phyloP scores from a whole-genome alignment of 1,139 yeast genomes.

The Saccharomyces hybrid region DNA sequence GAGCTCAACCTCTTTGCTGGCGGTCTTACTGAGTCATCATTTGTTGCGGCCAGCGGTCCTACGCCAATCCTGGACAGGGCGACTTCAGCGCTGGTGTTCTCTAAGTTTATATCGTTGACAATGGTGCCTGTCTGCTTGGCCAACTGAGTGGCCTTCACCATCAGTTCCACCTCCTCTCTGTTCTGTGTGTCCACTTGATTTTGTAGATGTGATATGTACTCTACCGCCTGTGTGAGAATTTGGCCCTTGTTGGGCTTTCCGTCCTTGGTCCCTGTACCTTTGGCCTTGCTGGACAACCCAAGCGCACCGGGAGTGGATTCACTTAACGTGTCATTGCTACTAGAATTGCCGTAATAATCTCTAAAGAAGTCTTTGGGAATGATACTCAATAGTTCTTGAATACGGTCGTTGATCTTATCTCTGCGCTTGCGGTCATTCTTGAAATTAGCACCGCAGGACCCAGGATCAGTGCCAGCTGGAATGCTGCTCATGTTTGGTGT shows the following conservation, averaged over 20 bases:
- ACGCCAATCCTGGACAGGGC: conserved; percentile 75
- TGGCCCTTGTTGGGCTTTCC: conserved; percentile 94
- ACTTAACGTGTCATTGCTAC: conserved; percentile 33
- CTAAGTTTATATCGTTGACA: conserved; percentile 39
- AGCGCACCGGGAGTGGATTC: conserved; percentile 65
- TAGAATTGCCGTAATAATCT: conserved; percentile 21
- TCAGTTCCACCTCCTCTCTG: conserved; percentile 67
- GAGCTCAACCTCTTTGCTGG: conserved; percentile 22
- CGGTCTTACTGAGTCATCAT: conserved; percentile 3
- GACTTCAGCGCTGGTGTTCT: conserved; percentile 72
- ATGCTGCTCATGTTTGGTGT: conserved; percentile 10
- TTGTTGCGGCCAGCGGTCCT: conserved; percentile 55
- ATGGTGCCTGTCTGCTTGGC: conserved; percentile 34
- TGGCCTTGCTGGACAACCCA: conserved; percentile 22
- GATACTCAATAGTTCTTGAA: conserved; percentile 66
- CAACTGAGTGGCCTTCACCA: conserved; percentile 50
- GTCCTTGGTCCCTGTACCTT: conserved; percentile 44
- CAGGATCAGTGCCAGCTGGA: conserved; percentile 3
- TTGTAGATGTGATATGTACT: conserved; percentile 69
- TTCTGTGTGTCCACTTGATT: conserved; percentile 69
- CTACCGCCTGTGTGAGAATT: conserved; percentile 75
- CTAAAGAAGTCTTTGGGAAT: conserved; percentile 59
- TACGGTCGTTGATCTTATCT: conserved; percentile 83
- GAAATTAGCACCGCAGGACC: neutral
- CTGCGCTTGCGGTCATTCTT: conserved; percentile 45